A percentile compares a stretch with the other conserved stretches of the same genome.
These are phyloP conservation scores for Gossypium schwendimanii DNA, from an alignment of 441 rosid genomes.

Conservation along the genomic window DNA sequence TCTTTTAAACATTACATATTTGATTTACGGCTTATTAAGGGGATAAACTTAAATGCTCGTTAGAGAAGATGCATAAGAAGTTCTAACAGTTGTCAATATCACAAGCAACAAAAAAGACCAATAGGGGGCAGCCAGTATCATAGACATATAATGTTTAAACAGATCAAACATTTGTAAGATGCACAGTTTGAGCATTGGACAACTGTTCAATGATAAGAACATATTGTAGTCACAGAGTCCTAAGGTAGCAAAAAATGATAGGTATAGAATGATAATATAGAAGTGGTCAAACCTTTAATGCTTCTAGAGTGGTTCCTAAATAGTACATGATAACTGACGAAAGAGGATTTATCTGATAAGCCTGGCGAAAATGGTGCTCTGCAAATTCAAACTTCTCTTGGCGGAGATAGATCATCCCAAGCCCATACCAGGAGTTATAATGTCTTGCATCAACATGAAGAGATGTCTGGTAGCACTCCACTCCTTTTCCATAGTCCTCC, in stretches of 20 bases:
- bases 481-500: constrained; percentile 76
- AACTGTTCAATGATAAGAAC: neutral
- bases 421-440: constrained; percentile 91
- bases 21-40: neutral
- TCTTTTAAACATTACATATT: neutral
- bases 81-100: neutral
- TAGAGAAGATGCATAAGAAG: neutral
- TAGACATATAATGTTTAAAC: neutral
- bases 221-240: neutral
- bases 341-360: constrained; percentile 61
- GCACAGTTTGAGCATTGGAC: neutral
- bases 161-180: neutral
- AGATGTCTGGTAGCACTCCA: constrained; percentile 72
- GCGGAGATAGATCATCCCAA: constrained; percentile 78
- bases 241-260: neutral
- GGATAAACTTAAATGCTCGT: neutral
- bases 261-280: neutral
- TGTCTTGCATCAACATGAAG: constrained; percentile 72
- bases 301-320: constrained; percentile 76
- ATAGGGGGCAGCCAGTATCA: neutral
- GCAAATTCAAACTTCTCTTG: constrained; percentile 86
- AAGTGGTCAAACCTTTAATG: constrained; percentile 47
- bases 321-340: constrained; percentile 91
- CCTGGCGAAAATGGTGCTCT: constrained; percentile 76
- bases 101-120: neutral